A percentile compares a stretch with the other conserved stretches of the same genome.
Conservation (phyloP, 768 basidiomycete species). For the Serendipita sp. region DNA sequence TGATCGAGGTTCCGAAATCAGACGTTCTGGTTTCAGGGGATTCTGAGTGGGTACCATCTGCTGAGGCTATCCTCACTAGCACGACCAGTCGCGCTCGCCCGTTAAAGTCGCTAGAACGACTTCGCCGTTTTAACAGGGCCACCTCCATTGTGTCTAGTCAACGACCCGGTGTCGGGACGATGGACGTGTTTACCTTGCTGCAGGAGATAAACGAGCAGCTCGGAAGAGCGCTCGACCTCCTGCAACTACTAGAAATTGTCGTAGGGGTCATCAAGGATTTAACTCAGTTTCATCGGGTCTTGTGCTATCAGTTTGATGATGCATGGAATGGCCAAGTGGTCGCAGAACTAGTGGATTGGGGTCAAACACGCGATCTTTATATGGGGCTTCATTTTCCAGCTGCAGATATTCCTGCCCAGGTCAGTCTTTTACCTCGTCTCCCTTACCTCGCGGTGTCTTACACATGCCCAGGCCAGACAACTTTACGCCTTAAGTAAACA, state of each 20-base stretch:
- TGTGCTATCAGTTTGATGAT: slow-evolving; percentile 74
- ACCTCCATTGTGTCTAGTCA: slow-evolving; percentile 5
- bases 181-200: slow-evolving; percentile 68
- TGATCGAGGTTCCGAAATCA: not conserved
- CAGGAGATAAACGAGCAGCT: slow-evolving; percentile 71
- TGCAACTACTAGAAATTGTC: slow-evolving; percentile 52
- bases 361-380: slow-evolving; percentile 53
- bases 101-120: slow-evolving; percentile 49
- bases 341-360: slow-evolving; percentile 68
- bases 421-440: slow-evolving; percentile 15
- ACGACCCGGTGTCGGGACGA: slow-evolving; percentile 28
- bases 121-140: slow-evolving; percentile 33
- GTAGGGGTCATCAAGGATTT: slow-evolving; percentile 63
- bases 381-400: slow-evolving; percentile 59
- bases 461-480: slow-evolving; percentile 12
- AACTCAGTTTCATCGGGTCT: slow-evolving; percentile 64
- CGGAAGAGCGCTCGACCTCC: slow-evolving; percentile 44
- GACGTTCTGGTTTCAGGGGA: slow-evolving; percentile 5
- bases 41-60: slow-evolving; percentile 28
- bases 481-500: slow-evolving; percentile 12
- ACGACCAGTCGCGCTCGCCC: slow-evolving; percentile 55
- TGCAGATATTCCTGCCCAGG: slow-evolving; percentile 51
- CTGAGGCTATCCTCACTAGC: slow-evolving; percentile 50
- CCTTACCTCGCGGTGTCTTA: not conserved
- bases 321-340: slow-evolving; percentile 65